A percentile compares a stretch with the other conserved stretches of the same genome.
phyloP scores from a whole-genome alignment of 257 asterid species.

The Coffea eugenioides region DNA sequence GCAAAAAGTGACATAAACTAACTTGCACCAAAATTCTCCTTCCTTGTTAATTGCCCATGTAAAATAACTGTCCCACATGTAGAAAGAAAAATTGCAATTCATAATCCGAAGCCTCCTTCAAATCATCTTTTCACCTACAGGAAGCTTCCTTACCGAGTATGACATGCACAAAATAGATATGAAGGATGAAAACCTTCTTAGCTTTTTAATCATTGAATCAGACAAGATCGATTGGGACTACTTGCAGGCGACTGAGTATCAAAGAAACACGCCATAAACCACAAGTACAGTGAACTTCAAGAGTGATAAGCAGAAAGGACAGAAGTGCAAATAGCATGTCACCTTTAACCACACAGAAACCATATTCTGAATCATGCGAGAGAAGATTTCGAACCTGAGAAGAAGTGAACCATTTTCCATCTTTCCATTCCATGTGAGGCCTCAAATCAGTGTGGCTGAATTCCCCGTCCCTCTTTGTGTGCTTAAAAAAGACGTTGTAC shows the following conservation, averaged over 20 bases:
- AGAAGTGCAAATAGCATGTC: not conserved
- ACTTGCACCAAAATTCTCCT: not conserved
- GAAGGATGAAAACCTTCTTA: constrained; percentile 16
- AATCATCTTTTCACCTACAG: constrained; percentile 15
- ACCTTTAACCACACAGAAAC: not conserved
- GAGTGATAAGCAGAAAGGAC: constrained; percentile 1
- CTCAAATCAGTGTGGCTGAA: constrained; percentile 51
- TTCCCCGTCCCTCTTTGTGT: constrained; percentile 32
- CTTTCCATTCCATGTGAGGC: constrained; percentile 78
- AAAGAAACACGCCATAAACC: not conserved
- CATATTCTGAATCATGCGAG: not conserved
- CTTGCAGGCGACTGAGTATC: not conserved
- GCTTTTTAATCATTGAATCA: constrained; percentile 3
- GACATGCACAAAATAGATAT: constrained; percentile 35
- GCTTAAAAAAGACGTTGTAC: constrained; percentile 51
- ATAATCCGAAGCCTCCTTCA: constrained; percentile 9
- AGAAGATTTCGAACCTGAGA: constrained; percentile 51
- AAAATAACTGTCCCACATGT: not conserved
- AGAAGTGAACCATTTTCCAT: constrained; percentile 66
- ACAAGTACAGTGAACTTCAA: not conserved
- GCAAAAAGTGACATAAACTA: not conserved
- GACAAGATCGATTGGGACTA: not conserved
- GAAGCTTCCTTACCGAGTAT: constrained; percentile 22
- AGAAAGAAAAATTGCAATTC: not conserved
- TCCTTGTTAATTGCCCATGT: not conserved